Evolutionary conservation across 371 early-diverging fungal genomes (phyloP).

Genomic region (Mucor saturninus): DNA sequence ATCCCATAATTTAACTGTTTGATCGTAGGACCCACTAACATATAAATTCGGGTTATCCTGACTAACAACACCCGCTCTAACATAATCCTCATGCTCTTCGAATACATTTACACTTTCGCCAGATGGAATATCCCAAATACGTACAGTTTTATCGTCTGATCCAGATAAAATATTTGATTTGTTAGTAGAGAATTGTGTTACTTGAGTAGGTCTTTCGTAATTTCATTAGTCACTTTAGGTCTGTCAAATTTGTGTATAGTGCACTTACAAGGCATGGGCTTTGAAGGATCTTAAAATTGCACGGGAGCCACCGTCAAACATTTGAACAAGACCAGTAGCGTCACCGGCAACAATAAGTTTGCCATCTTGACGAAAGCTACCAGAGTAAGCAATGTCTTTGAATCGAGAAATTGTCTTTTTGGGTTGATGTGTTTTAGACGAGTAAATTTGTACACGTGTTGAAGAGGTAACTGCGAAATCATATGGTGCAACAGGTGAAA

Average conservation of each 20-base stretch:
- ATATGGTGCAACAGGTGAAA: slow-evolving; percentile 83
- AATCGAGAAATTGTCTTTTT: slow-evolving; percentile 92
- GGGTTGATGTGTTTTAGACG: slow-evolving; percentile 74
- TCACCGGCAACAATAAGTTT: slow-evolving; percentile 94
- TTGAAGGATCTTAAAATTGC: slow-evolving; percentile 86
- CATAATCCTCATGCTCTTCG: slow-evolving; percentile 89
- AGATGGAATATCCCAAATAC: slow-evolving; percentile 92
- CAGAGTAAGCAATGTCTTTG: slow-evolving; percentile 85
- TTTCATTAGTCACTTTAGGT: background rate
- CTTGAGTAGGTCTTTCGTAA: slow-evolving; percentile 74
- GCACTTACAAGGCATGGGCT: slow-evolving; percentile 79
- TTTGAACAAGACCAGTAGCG: slow-evolving; percentile 85
- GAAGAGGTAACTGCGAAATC: slow-evolving; percentile 91
- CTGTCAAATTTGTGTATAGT: background rate
- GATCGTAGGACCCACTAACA: slow-evolving; percentile 93
- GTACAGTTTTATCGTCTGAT: slow-evolving; percentile 90
- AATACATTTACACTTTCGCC: slow-evolving; percentile 77
- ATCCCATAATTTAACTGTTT: slow-evolving; percentile 93
- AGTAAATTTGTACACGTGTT: slow-evolving; percentile 91
- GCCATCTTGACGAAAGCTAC: slow-evolving; percentile 84
- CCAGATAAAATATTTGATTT: slow-evolving; percentile 83
- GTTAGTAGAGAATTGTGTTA: slow-evolving; percentile 79
- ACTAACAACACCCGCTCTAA: slow-evolving; percentile 76
- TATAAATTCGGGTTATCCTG: slow-evolving; percentile 81
- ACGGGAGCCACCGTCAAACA: slow-evolving; percentile 79